A percentile compares a stretch with the other conserved stretches of the same genome.
These are phyloP conservation scores for Podila epicladia DNA, from an alignment of 192 early-diverging fungal species.

Conservation along the genomic window DNA sequence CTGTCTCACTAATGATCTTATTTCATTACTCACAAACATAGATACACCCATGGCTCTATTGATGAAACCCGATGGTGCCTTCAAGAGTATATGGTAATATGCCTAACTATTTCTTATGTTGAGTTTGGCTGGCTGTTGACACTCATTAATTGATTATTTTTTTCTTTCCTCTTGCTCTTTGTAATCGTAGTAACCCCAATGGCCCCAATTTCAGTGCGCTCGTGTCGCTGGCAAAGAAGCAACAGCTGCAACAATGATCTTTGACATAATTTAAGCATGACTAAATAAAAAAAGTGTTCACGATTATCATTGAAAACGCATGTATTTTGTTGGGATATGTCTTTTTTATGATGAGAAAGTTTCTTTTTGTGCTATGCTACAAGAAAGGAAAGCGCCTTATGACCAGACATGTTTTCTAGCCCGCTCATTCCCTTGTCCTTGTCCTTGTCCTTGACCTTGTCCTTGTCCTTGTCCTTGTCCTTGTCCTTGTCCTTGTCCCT, in stretches of 20 bases:
- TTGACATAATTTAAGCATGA: neutral
- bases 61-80: slow-evolving; percentile 24
- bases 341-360: too few species aligned
- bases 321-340: too few species aligned
- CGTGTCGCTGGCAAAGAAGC: slow-evolving; percentile 38
- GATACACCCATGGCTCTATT: slow-evolving; percentile 41
- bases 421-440: too few species aligned
- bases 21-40: slow-evolving; percentile 1
- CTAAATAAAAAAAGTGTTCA: neutral
- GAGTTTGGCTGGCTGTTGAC: neutral
- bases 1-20: neutral
- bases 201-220: slow-evolving; percentile 34
- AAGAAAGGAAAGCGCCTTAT: too few species aligned
- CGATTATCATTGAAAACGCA: too few species aligned
- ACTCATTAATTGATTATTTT: neutral
- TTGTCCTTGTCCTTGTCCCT: too few species aligned
- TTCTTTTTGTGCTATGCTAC: too few species aligned
- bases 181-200: slow-evolving; percentile 1
- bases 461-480: too few species aligned
- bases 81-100: slow-evolving; percentile 30
- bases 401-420: too few species aligned
- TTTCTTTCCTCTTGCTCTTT: neutral
- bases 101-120: neutral
- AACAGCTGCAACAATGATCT: slow-evolving; percentile 10
- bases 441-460: neutral